Evolutionary conservation across 352 stramenopile species (phyloP), one percentile per base, ranked within the genome.

Genomic region (Lagenidium giganteum): DNA sequence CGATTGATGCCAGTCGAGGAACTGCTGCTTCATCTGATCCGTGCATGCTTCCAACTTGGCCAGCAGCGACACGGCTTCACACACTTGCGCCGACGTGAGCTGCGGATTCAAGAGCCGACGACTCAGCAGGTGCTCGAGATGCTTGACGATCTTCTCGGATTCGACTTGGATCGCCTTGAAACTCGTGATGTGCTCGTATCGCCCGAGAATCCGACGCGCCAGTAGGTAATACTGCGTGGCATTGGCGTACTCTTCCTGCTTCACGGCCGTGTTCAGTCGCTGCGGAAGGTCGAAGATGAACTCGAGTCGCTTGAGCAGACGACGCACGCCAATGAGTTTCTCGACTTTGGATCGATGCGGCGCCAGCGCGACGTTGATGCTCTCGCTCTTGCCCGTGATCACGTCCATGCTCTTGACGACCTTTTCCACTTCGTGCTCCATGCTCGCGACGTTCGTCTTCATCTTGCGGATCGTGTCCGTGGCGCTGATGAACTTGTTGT

Each of bases 401-500:
- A 81, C 69, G 55, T 96, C 82, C 66, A 98, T 93, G 34, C 79
- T 95, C 26, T 63, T 58, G 29, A 96, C 79, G 31, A 95, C 83
- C 28, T 82, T 70, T 17, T 74, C 69, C 8, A 97, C 86, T 24
- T 97, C 85, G 20, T 74, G 63, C 50, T 96, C 87, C 88, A 96
- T 97, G 43, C 60, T 91, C 37, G 87, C 78, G 24, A 97, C 85
- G 63, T 97, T 96, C 20, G 79, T 90, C 78, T 95, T 95, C 86
- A 97, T 96, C 55, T 95, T 96, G 37, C 94, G 86, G 65, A 99
- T 98, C 40, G 96, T 98, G 68, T 99, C 96, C 1, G 97, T 99
- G 25, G 96, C 96, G 57, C 90, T 96, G 57, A 99, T 99, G 61
- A 99, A 99, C 65, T 98, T 98, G 70, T 96, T 98, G 81, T 99